Percentiles rank a stretch among this genome's conserved stretches.
phyloP scores from a whole-genome alignment of 164 flowering plant species.

The Vitis amurensis region DNA sequence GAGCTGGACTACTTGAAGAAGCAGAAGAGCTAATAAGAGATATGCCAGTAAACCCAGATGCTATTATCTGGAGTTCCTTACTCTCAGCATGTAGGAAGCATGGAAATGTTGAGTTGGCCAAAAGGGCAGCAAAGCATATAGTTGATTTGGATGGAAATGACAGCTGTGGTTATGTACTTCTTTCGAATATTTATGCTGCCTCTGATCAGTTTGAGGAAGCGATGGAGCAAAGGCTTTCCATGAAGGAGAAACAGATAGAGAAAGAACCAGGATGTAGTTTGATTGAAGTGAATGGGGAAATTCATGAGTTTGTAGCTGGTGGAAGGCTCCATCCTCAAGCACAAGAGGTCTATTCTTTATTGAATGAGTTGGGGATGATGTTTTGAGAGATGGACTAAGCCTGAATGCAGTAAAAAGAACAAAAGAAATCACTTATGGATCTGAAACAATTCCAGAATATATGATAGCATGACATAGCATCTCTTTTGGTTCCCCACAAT shows the following conservation, averaged over 20 bases:
- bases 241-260: constrained; percentile 42
- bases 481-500: not conserved
- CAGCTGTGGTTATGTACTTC: constrained; percentile 44
- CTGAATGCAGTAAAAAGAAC: not conserved
- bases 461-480: not conserved
- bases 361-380: constrained; percentile 27
- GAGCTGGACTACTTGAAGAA: constrained; percentile 58
- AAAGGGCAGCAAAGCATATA: constrained; percentile 43
- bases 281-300: constrained; percentile 62
- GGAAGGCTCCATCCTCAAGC: constrained; percentile 47
- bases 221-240: constrained; percentile 39
- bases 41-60: constrained; percentile 62
- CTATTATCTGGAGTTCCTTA: constrained; percentile 62
- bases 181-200: constrained; percentile 63
- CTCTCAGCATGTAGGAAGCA: constrained; percentile 57
- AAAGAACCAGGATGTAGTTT: constrained; percentile 72
- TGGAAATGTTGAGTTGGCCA: constrained; percentile 52
- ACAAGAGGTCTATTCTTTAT: constrained; percentile 37
- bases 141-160: constrained; percentile 44
- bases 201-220: constrained; percentile 46
- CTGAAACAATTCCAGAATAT: not conserved
- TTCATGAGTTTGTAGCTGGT: constrained; percentile 70
- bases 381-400: constrained; percentile 16
- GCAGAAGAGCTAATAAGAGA: constrained; percentile 56
- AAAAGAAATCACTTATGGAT: not conserved